Evolutionary conservation across 2,329 filamentous ascomycete species (phyloP).

Genomic region (Xylariales sp.): DNA sequence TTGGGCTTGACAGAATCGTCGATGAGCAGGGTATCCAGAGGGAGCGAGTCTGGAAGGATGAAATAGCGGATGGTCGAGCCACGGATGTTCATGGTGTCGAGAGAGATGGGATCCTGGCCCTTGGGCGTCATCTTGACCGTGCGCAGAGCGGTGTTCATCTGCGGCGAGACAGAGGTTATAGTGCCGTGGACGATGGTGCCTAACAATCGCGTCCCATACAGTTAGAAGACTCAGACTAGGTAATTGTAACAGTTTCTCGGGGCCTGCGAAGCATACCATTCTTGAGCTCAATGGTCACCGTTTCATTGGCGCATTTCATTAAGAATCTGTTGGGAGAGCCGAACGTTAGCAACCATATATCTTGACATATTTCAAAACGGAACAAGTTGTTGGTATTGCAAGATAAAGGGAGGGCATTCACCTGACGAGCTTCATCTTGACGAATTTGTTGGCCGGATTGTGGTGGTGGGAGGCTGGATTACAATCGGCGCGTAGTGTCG

Average conservation of each 20-base stretch:
- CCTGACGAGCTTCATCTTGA: slow-evolving; percentile 95
- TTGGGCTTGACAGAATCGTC: slow-evolving; percentile 98
- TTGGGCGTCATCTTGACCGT: slow-evolving; percentile 95
- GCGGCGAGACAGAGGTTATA: slow-evolving; percentile 91
- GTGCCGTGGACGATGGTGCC: slow-evolving; percentile 96
- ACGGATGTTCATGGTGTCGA: slow-evolving; percentile 95
- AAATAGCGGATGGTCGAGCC: slow-evolving; percentile 95
- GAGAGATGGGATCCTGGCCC: slow-evolving; percentile 78
- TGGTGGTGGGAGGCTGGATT: slow-evolving; percentile 3
- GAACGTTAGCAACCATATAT: slow-evolving; percentile 23
- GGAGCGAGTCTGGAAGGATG: slow-evolving; percentile 92
- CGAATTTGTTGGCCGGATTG: slow-evolving; percentile 15
- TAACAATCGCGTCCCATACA: no score
- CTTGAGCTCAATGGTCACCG: slow-evolving; percentile 96
- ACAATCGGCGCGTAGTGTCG: no score
- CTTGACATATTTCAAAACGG: slow-evolving; percentile 27
- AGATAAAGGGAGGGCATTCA: slow-evolving; percentile 46
- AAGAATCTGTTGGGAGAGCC: slow-evolving; percentile 65
- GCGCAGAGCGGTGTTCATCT: slow-evolving; percentile 97
- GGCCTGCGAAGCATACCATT: slow-evolving; percentile 62
- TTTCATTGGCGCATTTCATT: slow-evolving; percentile 99
- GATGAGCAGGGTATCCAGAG: slow-evolving; percentile 90
- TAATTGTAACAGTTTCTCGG: no score
- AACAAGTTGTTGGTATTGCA: slow-evolving; percentile 38
- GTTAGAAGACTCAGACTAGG: no score